Percentiles rank a stretch among this genome's conserved stretches.
phyloP scores from a whole-genome alignment of 2,329 filamentous ascomycete genomes.

The Hypoxylon sp. region DNA sequence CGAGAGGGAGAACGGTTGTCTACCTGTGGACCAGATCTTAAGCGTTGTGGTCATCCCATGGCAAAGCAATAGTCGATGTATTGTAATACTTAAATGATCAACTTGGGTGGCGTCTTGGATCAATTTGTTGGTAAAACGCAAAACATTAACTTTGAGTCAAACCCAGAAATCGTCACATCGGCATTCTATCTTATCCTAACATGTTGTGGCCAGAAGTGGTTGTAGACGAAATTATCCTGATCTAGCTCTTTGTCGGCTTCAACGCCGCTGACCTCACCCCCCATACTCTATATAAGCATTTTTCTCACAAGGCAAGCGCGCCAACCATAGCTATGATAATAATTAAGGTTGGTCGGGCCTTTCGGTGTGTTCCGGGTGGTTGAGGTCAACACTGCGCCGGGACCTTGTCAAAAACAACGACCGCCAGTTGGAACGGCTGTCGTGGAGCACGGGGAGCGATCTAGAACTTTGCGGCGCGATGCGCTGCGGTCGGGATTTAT shows the following conservation, averaged over 20 bases:
- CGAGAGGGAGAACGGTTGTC: too few species aligned
- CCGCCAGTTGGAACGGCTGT: not conserved
- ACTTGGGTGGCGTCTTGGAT: too few species aligned
- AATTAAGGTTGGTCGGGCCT: not conserved
- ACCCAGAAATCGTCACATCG: too few species aligned
- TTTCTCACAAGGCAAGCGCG: not conserved
- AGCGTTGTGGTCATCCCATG: too few species aligned
- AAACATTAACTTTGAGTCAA: too few species aligned
- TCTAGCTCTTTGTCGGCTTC: not conserved
- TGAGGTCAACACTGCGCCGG: not conserved
- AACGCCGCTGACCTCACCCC: not conserved
- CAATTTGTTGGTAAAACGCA: too few species aligned
- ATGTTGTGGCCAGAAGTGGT: too few species aligned
- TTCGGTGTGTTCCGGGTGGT: not conserved
- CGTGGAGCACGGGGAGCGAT: not conserved
- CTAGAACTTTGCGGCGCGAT: slow-evolving; percentile 1
- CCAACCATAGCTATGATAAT: not conserved
- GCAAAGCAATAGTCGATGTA: too few species aligned
- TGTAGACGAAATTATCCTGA: too few species aligned
- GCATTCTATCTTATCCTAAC: too few species aligned
- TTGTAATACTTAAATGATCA: too few species aligned
- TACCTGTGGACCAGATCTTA: too few species aligned
- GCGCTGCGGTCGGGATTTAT: slow-evolving; percentile 2
- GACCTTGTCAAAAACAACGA: not conserved
- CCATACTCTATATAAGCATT: not conserved